Evolutionary conservation across 768 basidiomycete genomes (phyloP).

Genomic region (Cubamyces lactineus): DNA sequence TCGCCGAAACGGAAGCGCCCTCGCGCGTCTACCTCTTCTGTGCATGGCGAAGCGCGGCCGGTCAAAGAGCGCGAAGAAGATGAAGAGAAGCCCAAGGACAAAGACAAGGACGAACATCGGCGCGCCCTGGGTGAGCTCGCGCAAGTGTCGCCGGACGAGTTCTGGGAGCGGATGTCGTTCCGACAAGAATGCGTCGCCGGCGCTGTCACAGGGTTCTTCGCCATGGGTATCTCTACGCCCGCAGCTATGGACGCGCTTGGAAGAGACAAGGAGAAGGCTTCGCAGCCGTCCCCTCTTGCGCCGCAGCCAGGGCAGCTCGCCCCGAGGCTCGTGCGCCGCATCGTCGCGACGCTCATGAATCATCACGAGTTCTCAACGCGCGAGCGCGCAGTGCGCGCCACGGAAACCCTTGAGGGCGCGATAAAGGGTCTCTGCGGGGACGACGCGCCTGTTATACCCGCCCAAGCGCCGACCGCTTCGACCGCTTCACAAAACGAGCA

Average conservation of each 20-base stretch:
- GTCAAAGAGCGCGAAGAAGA: slow-evolving; percentile 17
- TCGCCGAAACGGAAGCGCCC: slow-evolving; percentile 66
- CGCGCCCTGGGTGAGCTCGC: slow-evolving; percentile 53
- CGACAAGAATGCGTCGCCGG: slow-evolving; percentile 93
- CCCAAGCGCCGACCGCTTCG: slow-evolving; percentile 10
- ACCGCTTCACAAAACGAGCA: not conserved
- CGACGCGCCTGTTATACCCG: slow-evolving; percentile 35
- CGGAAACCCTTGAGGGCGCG: slow-evolving; percentile 68
- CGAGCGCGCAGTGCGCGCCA: slow-evolving; percentile 67
- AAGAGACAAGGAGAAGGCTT: slow-evolving; percentile 2
- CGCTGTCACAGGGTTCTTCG: slow-evolving; percentile 92
- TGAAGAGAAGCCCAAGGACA: slow-evolving; percentile 32
- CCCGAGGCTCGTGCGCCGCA: slow-evolving; percentile 65
- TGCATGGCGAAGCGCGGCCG: slow-evolving; percentile 9
- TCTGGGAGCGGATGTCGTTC: slow-evolving; percentile 97
- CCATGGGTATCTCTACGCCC: slow-evolving; percentile 46
- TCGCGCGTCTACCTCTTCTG: slow-evolving; percentile 34
- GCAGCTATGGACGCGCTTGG: not conserved
- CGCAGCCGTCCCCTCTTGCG: slow-evolving; percentile 47
- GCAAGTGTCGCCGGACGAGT: slow-evolving; percentile 73
- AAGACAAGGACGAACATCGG: slow-evolving; percentile 33
- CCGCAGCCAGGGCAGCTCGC: slow-evolving; percentile 67
- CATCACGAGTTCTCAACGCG: slow-evolving; percentile 77
- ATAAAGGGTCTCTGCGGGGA: slow-evolving; percentile 76
- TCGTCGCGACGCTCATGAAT: slow-evolving; percentile 68